These are phyloP conservation scores for Penicillium daleae DNA, from an alignment of 495 filamentous ascomycete species.

Conservation along the genomic window DNA sequence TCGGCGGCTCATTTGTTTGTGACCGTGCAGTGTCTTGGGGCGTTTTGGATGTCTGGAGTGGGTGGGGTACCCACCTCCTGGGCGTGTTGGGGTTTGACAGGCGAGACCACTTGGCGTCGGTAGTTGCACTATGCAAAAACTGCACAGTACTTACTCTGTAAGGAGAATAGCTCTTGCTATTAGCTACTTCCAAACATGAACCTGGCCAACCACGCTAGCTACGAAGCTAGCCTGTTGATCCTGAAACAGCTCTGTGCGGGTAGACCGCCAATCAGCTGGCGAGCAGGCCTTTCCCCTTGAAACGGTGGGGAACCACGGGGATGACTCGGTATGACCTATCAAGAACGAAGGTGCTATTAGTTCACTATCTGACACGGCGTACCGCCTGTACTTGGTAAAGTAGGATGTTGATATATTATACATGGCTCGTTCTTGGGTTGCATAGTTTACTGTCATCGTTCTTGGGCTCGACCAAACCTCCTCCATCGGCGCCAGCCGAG, in stretches of 20 bases:
- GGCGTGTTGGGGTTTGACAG: slow-evolving; percentile 22
- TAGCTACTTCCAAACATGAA: too few species aligned
- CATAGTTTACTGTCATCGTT: not conserved
- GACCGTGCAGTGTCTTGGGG: slow-evolving; percentile 18
- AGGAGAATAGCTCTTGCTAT: not conserved
- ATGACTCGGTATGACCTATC: slow-evolving; percentile 7
- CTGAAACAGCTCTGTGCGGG: slow-evolving; percentile 31
- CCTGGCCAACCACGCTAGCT: not conserved
- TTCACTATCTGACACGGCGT: not conserved
- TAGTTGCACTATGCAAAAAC: not conserved
- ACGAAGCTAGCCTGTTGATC: slow-evolving; percentile 7
- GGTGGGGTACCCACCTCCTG: slow-evolving; percentile 12
- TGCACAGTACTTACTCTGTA: too few species aligned
- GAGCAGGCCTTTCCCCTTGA: slow-evolving; percentile 16
- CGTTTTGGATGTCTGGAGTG: slow-evolving; percentile 5
- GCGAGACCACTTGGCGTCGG: slow-evolving; percentile 3
- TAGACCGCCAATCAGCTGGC: slow-evolving; percentile 24
- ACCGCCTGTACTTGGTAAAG: not conserved
- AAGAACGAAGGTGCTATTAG: not conserved
- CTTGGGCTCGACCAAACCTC: not conserved
- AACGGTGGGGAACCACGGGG: slow-evolving; percentile 15
- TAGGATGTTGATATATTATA: not conserved
- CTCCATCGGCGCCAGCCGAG: not conserved
- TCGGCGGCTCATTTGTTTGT: slow-evolving; percentile 29
- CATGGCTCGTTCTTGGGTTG: not conserved